Base-by-base conservation (phyloP, 768 basidiomycete species). In the Boletus tylopilopsis region DNA sequence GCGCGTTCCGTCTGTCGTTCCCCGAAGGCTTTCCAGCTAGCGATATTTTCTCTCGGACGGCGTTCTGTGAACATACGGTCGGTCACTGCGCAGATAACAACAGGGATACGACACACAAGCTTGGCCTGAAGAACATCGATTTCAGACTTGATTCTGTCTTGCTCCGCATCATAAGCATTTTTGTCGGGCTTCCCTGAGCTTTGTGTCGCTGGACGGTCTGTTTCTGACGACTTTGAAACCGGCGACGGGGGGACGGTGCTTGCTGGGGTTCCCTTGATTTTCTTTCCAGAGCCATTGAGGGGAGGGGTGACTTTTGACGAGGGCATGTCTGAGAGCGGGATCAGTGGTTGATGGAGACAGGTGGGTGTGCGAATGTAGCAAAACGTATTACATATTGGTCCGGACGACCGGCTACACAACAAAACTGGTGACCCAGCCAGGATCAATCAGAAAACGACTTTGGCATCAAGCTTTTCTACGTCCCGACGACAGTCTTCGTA, bases 401-500 rank as follows among this genome's bases (percentile, higher is more conserved):
- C 35, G 43, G 25, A 32, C 16, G 34, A 13, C 49, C 37, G 42
- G 49, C 38, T n/a, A 43, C 41, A 43, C 36, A 18, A 29, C 29
- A 13, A 18, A 27, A 30, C 12, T 30, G 13, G 29, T 13, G 29
- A 34, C 19, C n/a, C n/a, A 5, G n/a, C 6, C 35, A 18, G 16
- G 35, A 11, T 18, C 34, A 44, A 45, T 77, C 63, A 88, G 63
- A 88, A 84, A 54, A 83, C 71, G 61, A 90, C 73, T 52, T 79
- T 76, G 44, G 80, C 76, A 71, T 91, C 84, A 56, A 95, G 71
- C 65, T 82, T 85, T 69, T 82, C 81, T 44, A 97, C 90, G 72
- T 97, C 95, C 63, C 78, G 76, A 61, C 77, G 82, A 62, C 90
- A 87, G 65, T 96, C 92, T 37, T 89, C 82, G 68, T 94, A 94